Evolutionary conservation across 768 basidiomycete species (phyloP).

Genomic region (Rhodotorula taiwanensis): DNA sequence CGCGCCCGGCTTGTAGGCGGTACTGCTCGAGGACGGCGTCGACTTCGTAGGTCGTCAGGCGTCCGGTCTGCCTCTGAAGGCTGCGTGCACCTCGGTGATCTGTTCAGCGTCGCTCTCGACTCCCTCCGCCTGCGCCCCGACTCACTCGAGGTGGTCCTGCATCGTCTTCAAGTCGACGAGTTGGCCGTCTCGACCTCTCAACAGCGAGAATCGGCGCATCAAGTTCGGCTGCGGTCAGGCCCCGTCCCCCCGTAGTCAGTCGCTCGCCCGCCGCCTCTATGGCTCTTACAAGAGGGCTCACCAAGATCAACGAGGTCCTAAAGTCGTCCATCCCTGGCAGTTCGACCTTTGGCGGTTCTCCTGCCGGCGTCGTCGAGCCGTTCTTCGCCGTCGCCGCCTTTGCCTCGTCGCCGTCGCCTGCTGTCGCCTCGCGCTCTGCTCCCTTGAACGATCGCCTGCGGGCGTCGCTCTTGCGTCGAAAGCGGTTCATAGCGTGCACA

Average conservation of each 20-base stretch:
- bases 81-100: too few relatives aligned
- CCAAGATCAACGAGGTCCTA: conserved; percentile 34
- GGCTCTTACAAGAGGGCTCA: background rate
- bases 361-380: background rate
- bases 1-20: conserved; percentile 24
- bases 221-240: conserved; percentile 23
- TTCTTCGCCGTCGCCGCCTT: background rate
- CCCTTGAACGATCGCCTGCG: conserved; percentile 1
- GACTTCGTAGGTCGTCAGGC: conserved; percentile 32
- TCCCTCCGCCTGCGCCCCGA: background rate
- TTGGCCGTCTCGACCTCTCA: conserved; percentile 34
- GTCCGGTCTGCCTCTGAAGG: conserved; percentile 33
- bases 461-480: conserved; percentile 21
- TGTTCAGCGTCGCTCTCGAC: too few relatives aligned
- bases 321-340: conserved; percentile 30
- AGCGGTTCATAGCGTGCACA: conserved; percentile 10
- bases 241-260: too few relatives aligned
- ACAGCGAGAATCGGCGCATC: conserved; percentile 35
- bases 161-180: conserved; percentile 32
- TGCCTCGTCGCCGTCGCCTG: background rate
- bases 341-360: background rate
- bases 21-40: conserved; percentile 36
- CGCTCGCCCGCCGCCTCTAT: too few relatives aligned
- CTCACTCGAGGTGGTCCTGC: conserved; percentile 35
- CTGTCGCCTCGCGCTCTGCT: background rate